A percentile compares a stretch with the other conserved stretches of the same genome.
Conservation (phyloP, 805 yeast species). For the Saccharomycopsis vini region DNA sequence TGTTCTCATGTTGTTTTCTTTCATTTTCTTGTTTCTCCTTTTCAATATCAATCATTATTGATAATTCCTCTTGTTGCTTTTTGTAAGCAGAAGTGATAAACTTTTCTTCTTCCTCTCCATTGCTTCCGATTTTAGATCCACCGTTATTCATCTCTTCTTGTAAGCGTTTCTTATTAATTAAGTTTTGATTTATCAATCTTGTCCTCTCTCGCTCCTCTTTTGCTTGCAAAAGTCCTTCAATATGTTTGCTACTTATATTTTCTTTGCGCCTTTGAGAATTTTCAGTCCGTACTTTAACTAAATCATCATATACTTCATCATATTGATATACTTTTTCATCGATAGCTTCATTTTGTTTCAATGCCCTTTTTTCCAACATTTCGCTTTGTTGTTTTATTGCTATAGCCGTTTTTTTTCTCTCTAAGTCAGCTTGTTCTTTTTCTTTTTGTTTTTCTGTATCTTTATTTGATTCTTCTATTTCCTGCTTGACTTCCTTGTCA, state of each 20-base stretch:
- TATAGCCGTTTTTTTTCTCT: background rate
- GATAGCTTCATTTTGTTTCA: background rate
- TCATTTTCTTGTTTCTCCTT: background rate
- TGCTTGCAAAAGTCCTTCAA: background rate
- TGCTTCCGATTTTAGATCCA: no score
- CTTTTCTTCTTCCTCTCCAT: slow-evolving; percentile 27
- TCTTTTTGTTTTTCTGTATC: no score
- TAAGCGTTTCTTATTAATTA: slow-evolving; percentile 1
- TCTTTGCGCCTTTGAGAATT: no score
- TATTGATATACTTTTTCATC: slow-evolving; percentile 25
- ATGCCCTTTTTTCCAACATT: no score
- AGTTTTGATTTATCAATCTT: background rate
- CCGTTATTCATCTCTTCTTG: no score
- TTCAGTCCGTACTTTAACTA: no score
- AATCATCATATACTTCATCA: slow-evolving; percentile 36
- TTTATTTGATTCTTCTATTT: no score
- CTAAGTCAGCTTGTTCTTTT: no score
- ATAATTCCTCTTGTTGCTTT: slow-evolving; percentile 27
- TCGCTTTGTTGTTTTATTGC: background rate
- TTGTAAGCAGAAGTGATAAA: slow-evolving; percentile 38
- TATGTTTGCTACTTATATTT: background rate
- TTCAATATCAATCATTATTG: background rate
- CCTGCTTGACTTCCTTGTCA: no score
- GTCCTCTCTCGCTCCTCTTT: slow-evolving; percentile 8
- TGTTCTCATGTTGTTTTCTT: slow-evolving; percentile 4